phyloP scores from a whole-genome alignment of 2,329 filamentous ascomycete genomes.

The Colletotrichum liaoningense region DNA sequence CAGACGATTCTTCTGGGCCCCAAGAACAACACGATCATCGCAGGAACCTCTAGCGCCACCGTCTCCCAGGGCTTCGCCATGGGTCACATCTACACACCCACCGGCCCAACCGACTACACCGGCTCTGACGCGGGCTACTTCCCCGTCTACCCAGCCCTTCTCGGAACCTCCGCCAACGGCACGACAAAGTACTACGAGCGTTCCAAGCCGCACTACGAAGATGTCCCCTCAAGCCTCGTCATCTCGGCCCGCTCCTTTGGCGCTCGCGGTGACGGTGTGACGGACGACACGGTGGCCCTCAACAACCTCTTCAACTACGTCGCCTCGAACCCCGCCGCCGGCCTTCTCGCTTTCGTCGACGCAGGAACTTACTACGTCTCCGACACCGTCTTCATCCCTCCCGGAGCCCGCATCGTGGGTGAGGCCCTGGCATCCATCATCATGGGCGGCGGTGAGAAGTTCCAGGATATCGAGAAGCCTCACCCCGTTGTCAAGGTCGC shows the following conservation, averaged over 20 bases:
- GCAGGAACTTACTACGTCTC: constrained; percentile 71
- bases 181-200: constrained; percentile 72
- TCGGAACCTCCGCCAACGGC: constrained; percentile 49
- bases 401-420: constrained; percentile 67
- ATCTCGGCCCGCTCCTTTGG: constrained; percentile 75
- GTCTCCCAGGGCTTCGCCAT: constrained; percentile 61
- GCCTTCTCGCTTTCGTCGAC: constrained; percentile 70
- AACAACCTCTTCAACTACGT: constrained; percentile 69
- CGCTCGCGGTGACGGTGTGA: constrained; percentile 77
- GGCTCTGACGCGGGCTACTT: constrained; percentile 55
- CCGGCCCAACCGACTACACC: constrained; percentile 59
- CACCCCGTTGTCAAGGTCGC: constrained; percentile 77
- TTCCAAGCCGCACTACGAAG: constrained; percentile 81
- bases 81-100: constrained; percentile 73
- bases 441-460: constrained; percentile 66
- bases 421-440: constrained; percentile 66
- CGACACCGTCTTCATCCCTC: constrained; percentile 62
- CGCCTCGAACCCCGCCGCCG: constrained; percentile 56
- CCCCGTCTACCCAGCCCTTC: constrained; percentile 64
- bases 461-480: constrained; percentile 68
- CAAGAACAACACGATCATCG: constrained; percentile 60
- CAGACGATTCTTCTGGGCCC: constrained; percentile 54
- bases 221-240: constrained; percentile 68
- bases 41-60: constrained; percentile 62
- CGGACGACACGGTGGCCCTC: constrained; percentile 80